These are phyloP conservation scores for Russula emetica DNA, from an alignment of 768 basidiomycete genomes.

Conservation along the genomic window DNA sequence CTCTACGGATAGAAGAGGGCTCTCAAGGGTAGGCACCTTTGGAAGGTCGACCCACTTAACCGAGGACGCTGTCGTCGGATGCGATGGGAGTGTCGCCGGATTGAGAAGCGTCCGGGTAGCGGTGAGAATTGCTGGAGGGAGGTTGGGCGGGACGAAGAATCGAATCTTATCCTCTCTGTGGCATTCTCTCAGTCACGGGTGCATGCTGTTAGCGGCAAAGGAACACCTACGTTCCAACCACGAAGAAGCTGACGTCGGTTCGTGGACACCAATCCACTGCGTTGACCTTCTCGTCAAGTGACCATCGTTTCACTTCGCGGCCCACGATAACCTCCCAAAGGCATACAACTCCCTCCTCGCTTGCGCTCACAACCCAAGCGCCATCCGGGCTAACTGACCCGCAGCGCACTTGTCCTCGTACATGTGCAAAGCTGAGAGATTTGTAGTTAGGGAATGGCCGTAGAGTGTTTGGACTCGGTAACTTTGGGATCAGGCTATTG, in stretches of 20 bases:
- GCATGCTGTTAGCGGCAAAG: background rate
- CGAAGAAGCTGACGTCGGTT: constrained; percentile 72
- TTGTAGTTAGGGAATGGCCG: constrained; percentile 91
- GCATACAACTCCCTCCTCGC: constrained; percentile 80
- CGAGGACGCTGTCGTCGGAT: constrained; percentile 52
- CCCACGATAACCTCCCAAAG: constrained; percentile 93
- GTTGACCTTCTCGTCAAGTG: constrained; percentile 72
- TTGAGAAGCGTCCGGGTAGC: constrained; percentile 58
- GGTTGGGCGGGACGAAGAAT: constrained; percentile 76
- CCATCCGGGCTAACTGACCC: constrained; percentile 83
- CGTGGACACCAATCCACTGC: constrained; percentile 93
- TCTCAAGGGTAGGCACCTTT: constrained; percentile 43
- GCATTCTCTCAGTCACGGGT: constrained; percentile 9
- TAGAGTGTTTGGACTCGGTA: constrained; percentile 87
- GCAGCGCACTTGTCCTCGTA: constrained; percentile 63
- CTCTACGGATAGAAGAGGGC: constrained; percentile 55
- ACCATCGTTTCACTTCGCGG: constrained; percentile 82
- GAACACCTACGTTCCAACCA: constrained; percentile 66
- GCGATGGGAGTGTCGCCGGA: constrained; percentile 59
- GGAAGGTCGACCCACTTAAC: constrained; percentile 65
- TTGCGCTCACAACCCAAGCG: constrained; percentile 87
- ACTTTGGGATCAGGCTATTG: constrained; percentile 83
- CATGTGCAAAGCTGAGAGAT: constrained; percentile 67
- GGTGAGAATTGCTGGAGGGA: constrained; percentile 54
- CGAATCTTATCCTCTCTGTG: constrained; percentile 80